These are phyloP conservation scores for Lentinula guzmanii DNA, from an alignment of 768 basidiomycete genomes.

Conservation along the genomic window DNA sequence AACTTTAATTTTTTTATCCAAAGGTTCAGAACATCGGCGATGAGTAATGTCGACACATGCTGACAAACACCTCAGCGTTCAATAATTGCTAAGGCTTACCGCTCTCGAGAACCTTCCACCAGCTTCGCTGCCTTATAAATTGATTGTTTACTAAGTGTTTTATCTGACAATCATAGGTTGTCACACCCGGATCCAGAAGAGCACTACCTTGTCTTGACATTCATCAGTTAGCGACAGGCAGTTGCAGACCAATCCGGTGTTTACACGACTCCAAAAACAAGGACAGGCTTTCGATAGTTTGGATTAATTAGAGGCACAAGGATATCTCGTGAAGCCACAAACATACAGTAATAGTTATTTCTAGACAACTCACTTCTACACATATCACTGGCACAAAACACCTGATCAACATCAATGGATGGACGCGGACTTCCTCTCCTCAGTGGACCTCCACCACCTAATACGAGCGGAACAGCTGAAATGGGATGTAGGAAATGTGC, in stretches of 20 bases:
- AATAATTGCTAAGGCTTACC: background rate
- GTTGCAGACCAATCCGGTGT: background rate
- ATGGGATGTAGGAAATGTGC: conserved; percentile 61
- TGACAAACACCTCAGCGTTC: background rate
- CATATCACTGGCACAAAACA: background rate
- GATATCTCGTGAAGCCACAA: too few relatives aligned
- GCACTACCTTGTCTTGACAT: background rate
- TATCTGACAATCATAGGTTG: background rate
- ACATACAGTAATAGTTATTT: too few relatives aligned
- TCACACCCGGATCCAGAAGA: background rate
- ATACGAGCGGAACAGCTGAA: conserved; percentile 22
- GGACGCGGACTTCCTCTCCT: conserved; percentile 48
- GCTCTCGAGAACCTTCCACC: background rate
- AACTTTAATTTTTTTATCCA: too few relatives aligned
- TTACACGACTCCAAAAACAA: background rate
- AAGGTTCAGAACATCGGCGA: background rate
- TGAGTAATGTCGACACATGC: background rate
- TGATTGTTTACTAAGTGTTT: background rate
- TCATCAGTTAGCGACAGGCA: background rate
- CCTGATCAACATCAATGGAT: background rate
- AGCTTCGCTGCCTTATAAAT: background rate
- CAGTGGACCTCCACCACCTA: conserved; percentile 54
- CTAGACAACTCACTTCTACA: background rate
- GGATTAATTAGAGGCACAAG: too few relatives aligned
- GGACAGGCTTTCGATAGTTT: background rate